Evolutionary conservation across 179 eudicot genomes (phyloP), one percentile per base, ranked within the genome.

Genomic region (Camellia oleifera): DNA sequence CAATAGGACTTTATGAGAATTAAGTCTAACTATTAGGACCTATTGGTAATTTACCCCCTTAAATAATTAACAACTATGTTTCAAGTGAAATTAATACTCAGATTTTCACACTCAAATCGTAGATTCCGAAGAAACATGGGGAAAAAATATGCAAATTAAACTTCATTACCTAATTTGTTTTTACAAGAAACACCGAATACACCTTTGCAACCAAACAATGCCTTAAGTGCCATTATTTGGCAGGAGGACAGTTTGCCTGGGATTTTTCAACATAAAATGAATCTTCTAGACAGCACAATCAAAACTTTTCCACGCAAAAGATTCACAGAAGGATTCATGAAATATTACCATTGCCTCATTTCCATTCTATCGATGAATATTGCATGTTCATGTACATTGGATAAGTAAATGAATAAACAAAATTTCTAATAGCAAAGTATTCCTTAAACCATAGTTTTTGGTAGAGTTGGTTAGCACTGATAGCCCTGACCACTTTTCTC

Each of bases 371-470:
- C 46, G 42, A 60, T 58, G 40, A 46, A 7, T 12, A n/a, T 11
- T 12, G n/a, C 4, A 4, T n/a, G 62, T 66, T 68, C 73, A 17
- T 77, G 64, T 66, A 78, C 80, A 68, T 3, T 9, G 52, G 48
- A 26, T 5, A 11, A 7, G 40, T 1, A 4, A 68, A 15, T 44
- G 48, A 68, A 54, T 17, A 53, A 68, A 78, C 44, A 68, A 54
- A 9, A 26, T 40, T 6, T 54, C n/a, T 10, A 3, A 20, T 20
- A 53, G 17, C 42, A 32, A 32, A 32, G 40, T 40, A 65, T 61
- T 67, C 12, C 66, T 32, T 68, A 5, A 56, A 42, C 32, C 7
- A 0, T 10, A 32, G 23, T 67, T 18, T 77, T 17, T 0, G 26
- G 46, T 15, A 77, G 65, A 63, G 42, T 44, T 8, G 9, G 57